A percentile compares a stretch with the other conserved stretches of the same genome.
Evolutionary conservation across 805 yeast genomes (phyloP).

Genomic region (Sporopachydermia lactativora): DNA sequence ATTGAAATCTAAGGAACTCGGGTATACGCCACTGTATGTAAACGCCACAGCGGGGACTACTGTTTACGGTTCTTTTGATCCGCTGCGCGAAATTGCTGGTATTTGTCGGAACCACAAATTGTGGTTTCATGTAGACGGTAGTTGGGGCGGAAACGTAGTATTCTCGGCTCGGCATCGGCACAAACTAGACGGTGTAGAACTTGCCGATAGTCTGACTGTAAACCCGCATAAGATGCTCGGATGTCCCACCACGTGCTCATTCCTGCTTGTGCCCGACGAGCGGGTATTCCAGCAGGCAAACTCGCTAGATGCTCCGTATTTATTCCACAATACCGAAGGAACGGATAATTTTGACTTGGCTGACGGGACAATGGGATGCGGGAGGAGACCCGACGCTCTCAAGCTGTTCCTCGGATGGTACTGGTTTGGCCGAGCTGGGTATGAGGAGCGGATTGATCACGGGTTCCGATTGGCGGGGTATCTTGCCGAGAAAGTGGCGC

Average conservation of each 20-base stretch:
- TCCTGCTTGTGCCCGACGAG: constrained; percentile 58
- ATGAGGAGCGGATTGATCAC: constrained; percentile 52
- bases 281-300: constrained; percentile 53
- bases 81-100: constrained; percentile 37
- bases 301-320: constrained; percentile 66
- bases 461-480: constrained; percentile 55
- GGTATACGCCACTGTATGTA: constrained; percentile 58
- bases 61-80: constrained; percentile 74
- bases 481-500: constrained; percentile 32
- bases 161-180: constrained; percentile 37
- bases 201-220: constrained; percentile 63
- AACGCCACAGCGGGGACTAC: constrained; percentile 87
- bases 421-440: constrained; percentile 61
- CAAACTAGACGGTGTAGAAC: constrained; percentile 42
- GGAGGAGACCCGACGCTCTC: constrained; percentile 71
- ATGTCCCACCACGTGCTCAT: constrained; percentile 68
- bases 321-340: constrained; percentile 47
- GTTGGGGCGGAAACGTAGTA: constrained; percentile 82
- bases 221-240: constrained; percentile 87
- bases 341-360: constrained; percentile 60
- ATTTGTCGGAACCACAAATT: constrained; percentile 39
- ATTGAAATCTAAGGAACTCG: constrained; percentile 28
- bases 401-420: constrained; percentile 72
- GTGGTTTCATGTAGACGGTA: constrained; percentile 82
- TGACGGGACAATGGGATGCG: constrained; percentile 88